A percentile compares a stretch with the other conserved stretches of the same genome.
Evolutionary conservation across 768 basidiomycete species (phyloP).

Genomic region (Hypholoma fasciculare): DNA sequence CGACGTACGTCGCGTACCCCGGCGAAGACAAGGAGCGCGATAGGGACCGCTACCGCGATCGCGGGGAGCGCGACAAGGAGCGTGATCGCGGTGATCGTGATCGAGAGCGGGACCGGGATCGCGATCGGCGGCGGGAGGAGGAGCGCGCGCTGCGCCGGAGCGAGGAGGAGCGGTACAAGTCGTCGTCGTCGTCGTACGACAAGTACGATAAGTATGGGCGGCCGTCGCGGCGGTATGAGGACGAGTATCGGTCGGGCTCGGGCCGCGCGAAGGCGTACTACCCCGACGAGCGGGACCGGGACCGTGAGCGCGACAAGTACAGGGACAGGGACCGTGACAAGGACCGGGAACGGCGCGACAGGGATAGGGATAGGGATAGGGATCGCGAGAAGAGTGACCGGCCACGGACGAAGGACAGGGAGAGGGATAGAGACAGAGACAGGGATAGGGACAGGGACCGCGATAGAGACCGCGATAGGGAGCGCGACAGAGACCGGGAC

Average conservation of each 20-base stretch:
- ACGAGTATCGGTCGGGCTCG: conserved; percentile 10
- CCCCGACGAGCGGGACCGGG: conserved; percentile 8
- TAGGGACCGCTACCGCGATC: conserved; percentile 1
- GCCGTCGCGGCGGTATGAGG: conserved; percentile 18
- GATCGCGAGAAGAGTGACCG: conserved; percentile 7
- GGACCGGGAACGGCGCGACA: conserved; percentile 15
- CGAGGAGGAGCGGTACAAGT: background rate
- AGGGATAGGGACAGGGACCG: conserved; percentile 16
- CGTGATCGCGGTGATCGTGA: conserved; percentile 6
- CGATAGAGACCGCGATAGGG: conserved; percentile 12
- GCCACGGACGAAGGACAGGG: conserved; percentile 7
- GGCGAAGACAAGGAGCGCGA: conserved; percentile 14
- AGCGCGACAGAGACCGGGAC: conserved; percentile 13
- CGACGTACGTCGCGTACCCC: conserved; percentile 18
- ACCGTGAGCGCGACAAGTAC: conserved; percentile 8
- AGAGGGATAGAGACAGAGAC: conserved; percentile 14
- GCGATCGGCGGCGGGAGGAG: conserved; percentile 15
- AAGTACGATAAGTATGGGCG: conserved; percentile 16
- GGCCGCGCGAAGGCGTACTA: conserved; percentile 18
- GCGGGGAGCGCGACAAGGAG: background rate
- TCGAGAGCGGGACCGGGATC: background rate
- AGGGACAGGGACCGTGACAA: conserved; percentile 16
- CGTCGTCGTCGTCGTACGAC: conserved; percentile 14
- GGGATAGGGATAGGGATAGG: conserved; percentile 10
- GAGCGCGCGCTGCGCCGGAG: conserved; percentile 12